Percentiles rank a stretch among this genome's conserved stretches.
Evolutionary conservation across 2,329 filamentous ascomycete genomes (phyloP).

Genomic region (Colletotrichum magnum): DNA sequence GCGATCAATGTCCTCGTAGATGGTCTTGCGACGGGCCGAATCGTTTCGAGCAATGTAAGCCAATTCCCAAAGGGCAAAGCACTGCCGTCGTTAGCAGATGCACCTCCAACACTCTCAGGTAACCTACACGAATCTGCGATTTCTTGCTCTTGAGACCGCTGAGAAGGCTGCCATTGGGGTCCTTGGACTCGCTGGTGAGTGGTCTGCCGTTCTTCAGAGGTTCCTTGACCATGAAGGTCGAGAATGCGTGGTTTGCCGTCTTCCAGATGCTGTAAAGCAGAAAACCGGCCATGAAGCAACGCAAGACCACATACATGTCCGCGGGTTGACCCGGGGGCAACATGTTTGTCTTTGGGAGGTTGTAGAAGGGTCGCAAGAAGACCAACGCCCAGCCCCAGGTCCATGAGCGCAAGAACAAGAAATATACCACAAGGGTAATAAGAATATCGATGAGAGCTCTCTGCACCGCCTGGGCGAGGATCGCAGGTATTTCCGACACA

Average conservation of each 20-base stretch:
- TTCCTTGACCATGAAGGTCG: slow-evolving; percentile 82
- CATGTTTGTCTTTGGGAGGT: slow-evolving; percentile 79
- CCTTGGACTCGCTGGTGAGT: slow-evolving; percentile 86
- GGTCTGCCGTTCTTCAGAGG: slow-evolving; percentile 89
- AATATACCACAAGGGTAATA: slow-evolving; percentile 72
- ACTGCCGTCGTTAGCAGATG: slow-evolving; percentile 25
- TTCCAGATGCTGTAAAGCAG: slow-evolving; percentile 83
- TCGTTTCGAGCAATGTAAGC: slow-evolving; percentile 83
- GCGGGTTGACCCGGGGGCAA: slow-evolving; percentile 71
- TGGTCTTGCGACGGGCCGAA: slow-evolving; percentile 80
- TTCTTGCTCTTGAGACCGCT: slow-evolving; percentile 89
- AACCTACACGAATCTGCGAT: slow-evolving; percentile 76
- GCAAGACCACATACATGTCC: slow-evolving; percentile 68
- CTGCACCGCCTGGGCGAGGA: slow-evolving; percentile 56
- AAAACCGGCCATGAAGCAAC: slow-evolving; percentile 73
- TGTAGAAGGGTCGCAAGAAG: slow-evolving; percentile 81
- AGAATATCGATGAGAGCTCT: slow-evolving; percentile 57
- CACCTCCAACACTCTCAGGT: slow-evolving; percentile 9
- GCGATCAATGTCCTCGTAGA: slow-evolving; percentile 91
- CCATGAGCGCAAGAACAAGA: slow-evolving; percentile 70
- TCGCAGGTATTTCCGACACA: slow-evolving; percentile 54
- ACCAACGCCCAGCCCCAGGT: slow-evolving; percentile 80
- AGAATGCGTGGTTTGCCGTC: slow-evolving; percentile 82
- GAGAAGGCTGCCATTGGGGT: slow-evolving; percentile 91
- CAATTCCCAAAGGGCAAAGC: slow-evolving; percentile 92